phyloP scores from a whole-genome alignment of 345 rosid species.

The Eucalyptus regnans region DNA sequence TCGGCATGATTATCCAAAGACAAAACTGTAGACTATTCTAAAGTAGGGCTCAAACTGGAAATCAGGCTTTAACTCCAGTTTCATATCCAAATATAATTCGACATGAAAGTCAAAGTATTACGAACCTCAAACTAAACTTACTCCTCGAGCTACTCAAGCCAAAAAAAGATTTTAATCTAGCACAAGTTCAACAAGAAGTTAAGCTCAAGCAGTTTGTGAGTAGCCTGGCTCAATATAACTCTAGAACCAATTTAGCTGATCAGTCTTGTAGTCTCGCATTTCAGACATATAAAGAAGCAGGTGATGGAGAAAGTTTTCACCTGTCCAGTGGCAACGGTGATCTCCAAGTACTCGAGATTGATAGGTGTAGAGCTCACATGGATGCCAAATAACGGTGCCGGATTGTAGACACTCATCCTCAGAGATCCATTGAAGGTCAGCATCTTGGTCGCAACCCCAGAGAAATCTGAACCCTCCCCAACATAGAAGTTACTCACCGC shows the following conservation, averaged over 20 bases:
- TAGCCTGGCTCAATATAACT: not conserved
- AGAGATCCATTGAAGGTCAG: slow-evolving; percentile 54
- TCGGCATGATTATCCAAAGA: not conserved
- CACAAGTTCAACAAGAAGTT: not conserved
- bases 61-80: not conserved
- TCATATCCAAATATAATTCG: not conserved
- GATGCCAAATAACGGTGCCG: slow-evolving; percentile 67
- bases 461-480: slow-evolving; percentile 66
- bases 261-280: not conserved
- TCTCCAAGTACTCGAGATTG: slow-evolving; percentile 42
- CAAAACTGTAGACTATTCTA: not conserved
- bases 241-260: not conserved
- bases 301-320: slow-evolving; percentile 3
- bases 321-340: slow-evolving; percentile 59
- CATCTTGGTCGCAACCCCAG: slow-evolving; percentile 68
- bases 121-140: not conserved
- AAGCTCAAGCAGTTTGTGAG: not conserved
- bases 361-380: slow-evolving; percentile 58
- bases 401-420: slow-evolving; percentile 54
- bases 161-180: not conserved
- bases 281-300: not conserved
- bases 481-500: slow-evolving; percentile 37
- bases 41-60: not conserved
- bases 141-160: not conserved
- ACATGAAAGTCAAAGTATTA: not conserved